Conservation (phyloP, 2,329 filamentous ascomycete genomes). For the Monosporascus sp. region DNA sequence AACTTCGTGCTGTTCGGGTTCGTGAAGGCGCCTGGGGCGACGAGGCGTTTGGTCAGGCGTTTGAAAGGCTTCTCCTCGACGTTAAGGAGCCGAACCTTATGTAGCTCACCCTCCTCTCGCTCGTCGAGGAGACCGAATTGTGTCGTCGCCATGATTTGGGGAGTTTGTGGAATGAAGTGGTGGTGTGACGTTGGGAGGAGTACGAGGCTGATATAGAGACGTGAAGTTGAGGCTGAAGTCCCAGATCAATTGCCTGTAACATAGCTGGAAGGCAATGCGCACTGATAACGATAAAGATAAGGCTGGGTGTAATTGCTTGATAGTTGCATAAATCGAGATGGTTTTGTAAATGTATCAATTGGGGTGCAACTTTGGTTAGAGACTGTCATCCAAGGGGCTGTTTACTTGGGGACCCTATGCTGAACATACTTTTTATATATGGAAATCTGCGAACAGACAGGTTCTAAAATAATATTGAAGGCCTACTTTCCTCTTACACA, state of each 20-base stretch:
- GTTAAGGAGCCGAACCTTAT: constrained; percentile 79
- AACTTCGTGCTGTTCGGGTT: constrained; percentile 45
- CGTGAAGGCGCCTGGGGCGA: constrained; percentile 62
- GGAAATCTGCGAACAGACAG: too few species aligned
- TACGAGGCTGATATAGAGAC: not conserved
- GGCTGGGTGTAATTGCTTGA: not conserved
- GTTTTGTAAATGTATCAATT: not conserved
- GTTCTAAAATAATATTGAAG: too few species aligned
- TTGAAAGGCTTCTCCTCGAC: constrained; percentile 92
- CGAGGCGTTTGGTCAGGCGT: constrained; percentile 76
- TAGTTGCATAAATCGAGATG: not conserved
- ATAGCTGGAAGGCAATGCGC: constrained; percentile 3
- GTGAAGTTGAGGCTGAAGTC: not conserved
- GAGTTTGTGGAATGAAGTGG: not conserved
- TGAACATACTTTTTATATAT: too few species aligned
- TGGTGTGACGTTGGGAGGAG: not conserved
- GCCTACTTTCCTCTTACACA: too few species aligned
- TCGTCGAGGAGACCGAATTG: constrained; percentile 58
- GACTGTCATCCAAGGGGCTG: too few species aligned
- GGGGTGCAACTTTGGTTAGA: too few species aligned
- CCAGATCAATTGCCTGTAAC: too few species aligned
- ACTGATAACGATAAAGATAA: not conserved
- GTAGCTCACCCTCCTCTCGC: constrained; percentile 74
- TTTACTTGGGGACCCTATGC: too few species aligned
- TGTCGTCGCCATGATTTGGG: constrained; percentile 19